Conservation (phyloP, 257 asterid species). For the Agastache rugosa region DNA sequence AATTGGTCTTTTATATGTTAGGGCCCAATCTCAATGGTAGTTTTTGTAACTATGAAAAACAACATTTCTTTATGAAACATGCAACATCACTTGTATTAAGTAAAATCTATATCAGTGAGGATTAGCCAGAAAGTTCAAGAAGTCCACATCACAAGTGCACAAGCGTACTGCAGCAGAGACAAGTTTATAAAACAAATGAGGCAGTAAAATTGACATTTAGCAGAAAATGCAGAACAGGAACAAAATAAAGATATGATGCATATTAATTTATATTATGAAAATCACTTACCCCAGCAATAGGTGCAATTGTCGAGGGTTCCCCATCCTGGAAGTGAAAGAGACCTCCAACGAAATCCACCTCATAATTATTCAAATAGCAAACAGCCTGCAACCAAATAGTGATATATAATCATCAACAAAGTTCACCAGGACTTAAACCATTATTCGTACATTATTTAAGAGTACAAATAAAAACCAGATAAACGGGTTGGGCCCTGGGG, state of each 20-base stretch:
- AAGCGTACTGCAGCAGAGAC: constrained; percentile 1
- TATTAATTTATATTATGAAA: not conserved
- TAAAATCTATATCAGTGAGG: constrained; percentile 4
- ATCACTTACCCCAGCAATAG: constrained; percentile 81
- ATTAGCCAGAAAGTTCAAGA: constrained; percentile 12
- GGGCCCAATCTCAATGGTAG: not conserved
- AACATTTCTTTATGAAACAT: not conserved
- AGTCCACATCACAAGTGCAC: constrained; percentile 3
- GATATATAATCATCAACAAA: constrained; percentile 36
- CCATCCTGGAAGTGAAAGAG: constrained; percentile 92
- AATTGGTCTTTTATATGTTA: not conserved
- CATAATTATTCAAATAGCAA: constrained; percentile 77
- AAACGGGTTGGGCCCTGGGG: not conserved
- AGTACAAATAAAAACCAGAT: too few relatives aligned
- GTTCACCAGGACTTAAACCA: constrained; percentile 10
- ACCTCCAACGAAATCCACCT: constrained; percentile 78
- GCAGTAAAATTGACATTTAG: not conserved
- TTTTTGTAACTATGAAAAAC: not conserved
- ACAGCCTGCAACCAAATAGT: constrained; percentile 66
- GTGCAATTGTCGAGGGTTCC: constrained; percentile 71
- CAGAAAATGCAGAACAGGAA: constrained; percentile 11
- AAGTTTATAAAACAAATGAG: constrained; percentile 11
- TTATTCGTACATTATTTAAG: too few relatives aligned
- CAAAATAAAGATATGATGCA: not conserved
- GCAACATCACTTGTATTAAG: not conserved